Base-by-base conservation (phyloP, 768 basidiomycete genomes). In the Pholiota microspora region DNA sequence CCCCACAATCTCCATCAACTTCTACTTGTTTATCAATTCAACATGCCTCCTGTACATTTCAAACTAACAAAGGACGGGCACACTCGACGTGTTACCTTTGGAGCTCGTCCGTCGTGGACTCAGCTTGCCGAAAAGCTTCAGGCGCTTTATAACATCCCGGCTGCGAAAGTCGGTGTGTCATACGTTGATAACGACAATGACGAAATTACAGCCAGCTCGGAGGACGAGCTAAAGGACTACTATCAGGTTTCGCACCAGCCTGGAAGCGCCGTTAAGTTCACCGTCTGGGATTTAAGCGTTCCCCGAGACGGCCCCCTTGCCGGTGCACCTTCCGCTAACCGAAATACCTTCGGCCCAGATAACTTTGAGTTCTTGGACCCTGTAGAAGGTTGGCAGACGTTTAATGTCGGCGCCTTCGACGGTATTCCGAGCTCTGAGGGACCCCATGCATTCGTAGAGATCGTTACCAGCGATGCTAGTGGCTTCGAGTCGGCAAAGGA, bases 151-250 rank as follows among this genome's bases (percentile, higher is more conserved):
- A 64, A 64, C 42, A 84, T 92, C 35, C 80, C 86, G 2, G 51
- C 69, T 51, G 78, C 80, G 54, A 77, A 77, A 49, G 71, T 91
- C 49, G 88, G 76, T 2, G 84, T 89, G 29, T 83, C 85, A 28
- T 92, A 93, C 67, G 56, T 85, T 46, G 91, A 93, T 67, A 65
- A 67, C 28, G 89, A 92, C 63, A 78, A 81, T 34, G 91, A 92
- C 63, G 82, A 86, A 56, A 82, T 93, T 57, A 92, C 89, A 9
- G 74, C 92, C 53, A 88, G 82, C 68, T 82, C 89, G 3, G 77
- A 89, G 51, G 84, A 85, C 29, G 91, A 93, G 67, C 79, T 92
- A n/a, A 77, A 79, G 51, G 89, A 92, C 55, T 89, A 79, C 65
- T 91, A 87, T 64, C 62, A 65, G 25, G 70, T 72, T 6, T 62